These are phyloP conservation scores for Agroathelia rolfsii DNA, from an alignment of 1,284 basidiomycete species.

Conservation along the genomic window DNA sequence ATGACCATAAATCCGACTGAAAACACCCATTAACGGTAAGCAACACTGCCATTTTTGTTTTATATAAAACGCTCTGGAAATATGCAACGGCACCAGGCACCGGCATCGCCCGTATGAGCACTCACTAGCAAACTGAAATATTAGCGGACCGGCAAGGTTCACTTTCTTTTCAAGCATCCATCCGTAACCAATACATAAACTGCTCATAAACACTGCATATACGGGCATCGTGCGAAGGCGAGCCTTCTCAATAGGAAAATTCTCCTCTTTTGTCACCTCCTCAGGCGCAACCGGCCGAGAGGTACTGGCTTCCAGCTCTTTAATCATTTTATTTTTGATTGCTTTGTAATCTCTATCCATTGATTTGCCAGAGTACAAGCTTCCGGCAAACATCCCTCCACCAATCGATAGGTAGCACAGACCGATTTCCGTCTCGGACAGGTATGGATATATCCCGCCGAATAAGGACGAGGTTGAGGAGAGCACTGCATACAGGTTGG, in stretches of 20 bases:
- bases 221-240: slow-evolving; percentile 36
- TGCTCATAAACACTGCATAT: slow-evolving; percentile 30
- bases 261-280: slow-evolving; percentile 23
- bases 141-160: slow-evolving; percentile 44
- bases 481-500: slow-evolving; percentile 55
- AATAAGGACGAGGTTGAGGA: slow-evolving; percentile 61
- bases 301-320: slow-evolving; percentile 14
- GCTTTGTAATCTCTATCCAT: slow-evolving; percentile 47
- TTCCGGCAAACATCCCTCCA: slow-evolving; percentile 43
- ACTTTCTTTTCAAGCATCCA: slow-evolving; percentile 47
- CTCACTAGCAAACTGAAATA: slow-evolving; percentile 49
- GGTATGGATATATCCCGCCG: slow-evolving; percentile 42
- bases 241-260: slow-evolving; percentile 50
- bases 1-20: slow-evolving; percentile 10
- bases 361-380: slow-evolving; percentile 36
- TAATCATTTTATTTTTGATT: slow-evolving; percentile 24
- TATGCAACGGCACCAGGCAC: too few relatives aligned
- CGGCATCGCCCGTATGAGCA: too few relatives aligned
- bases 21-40: too few relatives aligned
- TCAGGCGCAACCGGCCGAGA: slow-evolving; percentile 16
- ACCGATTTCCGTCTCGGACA: slow-evolving; percentile 55
- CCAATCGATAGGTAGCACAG: slow-evolving; percentile 65
- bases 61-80: too few relatives aligned
- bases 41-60: too few relatives aligned
- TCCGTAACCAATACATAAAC: slow-evolving; percentile 48